Base-by-base conservation (phyloP, 441 rosid genomes). In the Populus hybrid region DNA sequence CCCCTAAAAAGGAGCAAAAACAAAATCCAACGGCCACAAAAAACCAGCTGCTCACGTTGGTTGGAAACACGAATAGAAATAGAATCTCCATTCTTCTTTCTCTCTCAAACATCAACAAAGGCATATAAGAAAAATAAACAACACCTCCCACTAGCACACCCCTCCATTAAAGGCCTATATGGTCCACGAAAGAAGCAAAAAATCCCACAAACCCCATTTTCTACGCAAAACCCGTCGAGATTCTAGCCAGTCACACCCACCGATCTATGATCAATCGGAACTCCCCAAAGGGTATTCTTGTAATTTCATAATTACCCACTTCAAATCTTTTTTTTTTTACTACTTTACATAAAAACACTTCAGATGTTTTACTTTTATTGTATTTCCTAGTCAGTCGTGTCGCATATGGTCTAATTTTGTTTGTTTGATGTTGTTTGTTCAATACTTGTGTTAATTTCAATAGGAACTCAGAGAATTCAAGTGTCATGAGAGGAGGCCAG, bases 401-500 rank as follows among this genome's bases (percentile, higher is more conserved):
- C 46, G 21, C 26, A 12, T 26, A 14, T 72, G 72, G 35, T 72
- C n/a, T 73, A 71, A 67, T 21, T 67, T 57, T 32, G 65, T 36
- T 70, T 64, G 30, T 38, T 67, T 69, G 54, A 65, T 59, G 77
- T 26, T 23, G 32, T 26, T 70, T 57, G 14, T 50, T 64, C 69
- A 59, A 16, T 61, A 21, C 21, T 66, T 72, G 32, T 63, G 30
- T 12, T 32, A 16, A 24, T 46, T 14, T 81, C 30, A 24, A 35
- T 34, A 91, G 95, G 84, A 88, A 89, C 79, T 87, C 89, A 38
- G 92, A 91, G 83, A 86, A 86, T 84, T 83, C 85, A 2, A 72
- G 82, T 80, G 89, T 89, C 79, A 91, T 91, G 95, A 88, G 92
- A 82, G 90, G 92, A 78, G 89, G 88, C 36, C 93, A 88, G 36